Conservation (phyloP, 2,329 filamentous ascomycete species). For the Colletotrichum lentis region DNA sequence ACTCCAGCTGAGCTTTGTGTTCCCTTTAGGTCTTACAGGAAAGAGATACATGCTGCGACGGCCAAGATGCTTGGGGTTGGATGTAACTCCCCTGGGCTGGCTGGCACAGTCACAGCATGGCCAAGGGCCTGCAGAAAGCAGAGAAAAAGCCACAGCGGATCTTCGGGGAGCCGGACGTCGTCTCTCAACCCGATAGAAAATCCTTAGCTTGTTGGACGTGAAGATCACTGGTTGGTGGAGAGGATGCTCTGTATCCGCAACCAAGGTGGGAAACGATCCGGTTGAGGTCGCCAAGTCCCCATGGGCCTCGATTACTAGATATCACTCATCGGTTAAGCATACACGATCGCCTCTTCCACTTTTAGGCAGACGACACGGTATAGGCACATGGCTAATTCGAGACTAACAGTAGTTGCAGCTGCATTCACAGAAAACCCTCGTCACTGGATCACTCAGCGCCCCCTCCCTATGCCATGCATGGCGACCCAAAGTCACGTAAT, state of each 20-base stretch:
- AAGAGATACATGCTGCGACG: neutral
- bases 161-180: neutral
- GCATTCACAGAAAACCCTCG: neutral
- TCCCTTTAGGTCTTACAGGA: slow-evolving; percentile 3
- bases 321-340: neutral
- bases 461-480: neutral
- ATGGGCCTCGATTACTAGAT: slow-evolving; percentile 13
- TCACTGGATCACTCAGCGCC: slow-evolving; percentile 21
- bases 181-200: neutral
- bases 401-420: slow-evolving; percentile 11
- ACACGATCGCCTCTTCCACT: slow-evolving; percentile 6
- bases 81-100: neutral
- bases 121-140: neutral
- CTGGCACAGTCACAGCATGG: neutral
- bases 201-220: too few relatives aligned
- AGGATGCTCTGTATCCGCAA: neutral
- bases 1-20: slow-evolving; percentile 13
- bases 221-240: too few relatives aligned
- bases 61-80: neutral
- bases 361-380: neutral
- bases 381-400: neutral
- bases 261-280: slow-evolving; percentile 21
- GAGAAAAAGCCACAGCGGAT: neutral
- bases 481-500: slow-evolving; percentile 1
- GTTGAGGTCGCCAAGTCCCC: slow-evolving; percentile 19